phyloP scores from a whole-genome alignment of 106 monocot species.

The Alisma plantagoaquatica region DNA sequence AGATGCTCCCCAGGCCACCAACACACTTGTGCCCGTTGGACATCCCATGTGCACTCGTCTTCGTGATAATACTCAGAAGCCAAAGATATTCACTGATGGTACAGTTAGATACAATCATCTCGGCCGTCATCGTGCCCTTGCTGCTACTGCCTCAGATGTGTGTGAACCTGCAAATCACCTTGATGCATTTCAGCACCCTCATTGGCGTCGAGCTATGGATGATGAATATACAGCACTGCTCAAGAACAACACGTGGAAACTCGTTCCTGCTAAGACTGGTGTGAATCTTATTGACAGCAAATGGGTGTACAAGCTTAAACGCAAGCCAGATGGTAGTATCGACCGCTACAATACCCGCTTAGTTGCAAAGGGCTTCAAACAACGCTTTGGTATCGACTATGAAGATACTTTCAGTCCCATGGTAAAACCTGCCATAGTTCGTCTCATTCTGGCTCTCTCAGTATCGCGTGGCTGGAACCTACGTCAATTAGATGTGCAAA shows the following conservation, averaged over 20 bases:
- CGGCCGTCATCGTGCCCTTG: neutral
- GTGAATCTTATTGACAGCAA: neutral
- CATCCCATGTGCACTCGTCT: too few relatives aligned
- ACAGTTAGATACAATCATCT: neutral
- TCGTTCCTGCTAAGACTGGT: neutral
- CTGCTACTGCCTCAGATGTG: neutral
- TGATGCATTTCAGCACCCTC: neutral
- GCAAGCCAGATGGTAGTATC: neutral
- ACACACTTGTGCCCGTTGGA: too few relatives aligned
- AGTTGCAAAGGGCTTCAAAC: neutral
- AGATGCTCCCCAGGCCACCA: neutral
- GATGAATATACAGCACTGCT: neutral
- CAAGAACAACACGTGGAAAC: neutral
- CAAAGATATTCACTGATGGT: neutral
- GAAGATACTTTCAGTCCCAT: neutral
- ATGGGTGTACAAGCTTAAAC: neutral
- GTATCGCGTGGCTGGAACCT: too few relatives aligned
- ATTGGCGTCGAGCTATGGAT: neutral
- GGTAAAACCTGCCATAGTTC: neutral
- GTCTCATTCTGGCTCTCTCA: neutral
- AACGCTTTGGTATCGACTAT: neutral
- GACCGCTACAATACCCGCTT: neutral
- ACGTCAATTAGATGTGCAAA: too few relatives aligned
- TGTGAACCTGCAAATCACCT: neutral
- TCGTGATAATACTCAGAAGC: too few relatives aligned